These are phyloP conservation scores for Graphilbum fragrans DNA, from an alignment of 2,329 filamentous ascomycete species.

Conservation along the genomic window DNA sequence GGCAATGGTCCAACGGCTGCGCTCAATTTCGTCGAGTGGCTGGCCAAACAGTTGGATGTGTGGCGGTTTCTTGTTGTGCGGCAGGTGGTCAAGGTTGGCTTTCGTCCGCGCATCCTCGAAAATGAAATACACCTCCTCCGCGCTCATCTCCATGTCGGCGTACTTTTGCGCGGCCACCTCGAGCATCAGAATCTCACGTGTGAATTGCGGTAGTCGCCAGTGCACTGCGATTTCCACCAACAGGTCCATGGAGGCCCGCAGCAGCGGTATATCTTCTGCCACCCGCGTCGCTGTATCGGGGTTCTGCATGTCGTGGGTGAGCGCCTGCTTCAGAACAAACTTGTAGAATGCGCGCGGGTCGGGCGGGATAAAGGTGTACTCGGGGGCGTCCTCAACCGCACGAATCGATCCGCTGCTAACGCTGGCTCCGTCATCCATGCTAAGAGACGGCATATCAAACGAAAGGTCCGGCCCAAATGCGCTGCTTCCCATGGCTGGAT, in stretches of 20 bases:
- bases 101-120: constrained; percentile 68
- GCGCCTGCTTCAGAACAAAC: constrained; percentile 64
- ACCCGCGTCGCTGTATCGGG: constrained; percentile 18
- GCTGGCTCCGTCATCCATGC: constrained; percentile 33
- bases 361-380: constrained; percentile 81
- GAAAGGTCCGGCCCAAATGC: constrained; percentile 51
- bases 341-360: constrained; percentile 77
- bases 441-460: constrained; percentile 54
- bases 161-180: constrained; percentile 82
- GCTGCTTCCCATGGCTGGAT: constrained; percentile 15
- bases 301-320: constrained; percentile 48
- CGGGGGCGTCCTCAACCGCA: constrained; percentile 48
- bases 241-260: constrained; percentile 69
- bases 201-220: constrained; percentile 81
- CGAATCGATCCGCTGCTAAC: constrained; percentile 30
- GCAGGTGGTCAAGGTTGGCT: constrained; percentile 28
- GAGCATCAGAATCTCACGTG: constrained; percentile 66
- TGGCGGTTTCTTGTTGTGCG: constrained; percentile 52
- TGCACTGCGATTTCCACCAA: constrained; percentile 74
- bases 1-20: constrained; percentile 53
- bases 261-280: constrained; percentile 34
- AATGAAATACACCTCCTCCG: constrained; percentile 71
- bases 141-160: constrained; percentile 65
- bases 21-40: constrained; percentile 42
- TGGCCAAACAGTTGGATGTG: constrained; percentile 38